Conservation (phyloP, 1,284 basidiomycete species). For the Agaricales sp. region DNA sequence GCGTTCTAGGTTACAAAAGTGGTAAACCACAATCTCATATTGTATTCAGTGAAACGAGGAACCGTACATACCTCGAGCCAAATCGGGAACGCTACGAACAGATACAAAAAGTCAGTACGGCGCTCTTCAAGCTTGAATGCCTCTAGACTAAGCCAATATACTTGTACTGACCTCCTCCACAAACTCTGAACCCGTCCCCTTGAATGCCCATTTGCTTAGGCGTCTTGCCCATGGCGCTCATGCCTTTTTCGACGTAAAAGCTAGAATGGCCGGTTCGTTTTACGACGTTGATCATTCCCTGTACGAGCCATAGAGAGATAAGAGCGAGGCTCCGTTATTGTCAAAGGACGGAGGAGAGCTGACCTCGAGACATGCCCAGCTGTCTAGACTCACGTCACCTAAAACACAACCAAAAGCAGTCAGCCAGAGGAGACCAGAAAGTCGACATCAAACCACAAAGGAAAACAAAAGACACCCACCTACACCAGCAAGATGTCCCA, state of each 20-base stretch:
- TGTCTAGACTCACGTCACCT: constrained; percentile 63
- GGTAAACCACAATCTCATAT: constrained; percentile 3
- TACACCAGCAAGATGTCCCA: constrained; percentile 50
- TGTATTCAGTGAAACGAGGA: no score
- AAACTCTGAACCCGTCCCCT: constrained; percentile 43
- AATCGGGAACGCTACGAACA: constrained; percentile 59
- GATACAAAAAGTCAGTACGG: constrained; percentile 9
- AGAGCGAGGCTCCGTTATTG: background rate
- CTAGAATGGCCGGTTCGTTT: constrained; percentile 73
- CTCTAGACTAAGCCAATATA: no score
- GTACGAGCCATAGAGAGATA: no score
- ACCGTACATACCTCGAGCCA: constrained; percentile 80
- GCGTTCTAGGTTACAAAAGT: constrained; percentile 44
- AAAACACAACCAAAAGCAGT: background rate
- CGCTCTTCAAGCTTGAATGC: background rate
- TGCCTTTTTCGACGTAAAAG: constrained; percentile 74
- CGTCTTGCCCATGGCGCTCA: constrained; percentile 71
- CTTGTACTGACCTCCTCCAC: constrained; percentile 58
- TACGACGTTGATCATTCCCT: constrained; percentile 66
- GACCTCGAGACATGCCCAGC: constrained; percentile 59
- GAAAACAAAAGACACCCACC: constrained; percentile 19
- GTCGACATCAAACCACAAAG: background rate
- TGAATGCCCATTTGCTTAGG: constrained; percentile 59
- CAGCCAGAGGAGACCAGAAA: background rate
- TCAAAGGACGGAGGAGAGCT: background rate